Percentiles rank a stretch among this genome's conserved stretches.
These are phyloP conservation scores for Botryosphaeria dothidea DNA, from an alignment of 2,329 filamentous ascomycete species.

Conservation along the genomic window DNA sequence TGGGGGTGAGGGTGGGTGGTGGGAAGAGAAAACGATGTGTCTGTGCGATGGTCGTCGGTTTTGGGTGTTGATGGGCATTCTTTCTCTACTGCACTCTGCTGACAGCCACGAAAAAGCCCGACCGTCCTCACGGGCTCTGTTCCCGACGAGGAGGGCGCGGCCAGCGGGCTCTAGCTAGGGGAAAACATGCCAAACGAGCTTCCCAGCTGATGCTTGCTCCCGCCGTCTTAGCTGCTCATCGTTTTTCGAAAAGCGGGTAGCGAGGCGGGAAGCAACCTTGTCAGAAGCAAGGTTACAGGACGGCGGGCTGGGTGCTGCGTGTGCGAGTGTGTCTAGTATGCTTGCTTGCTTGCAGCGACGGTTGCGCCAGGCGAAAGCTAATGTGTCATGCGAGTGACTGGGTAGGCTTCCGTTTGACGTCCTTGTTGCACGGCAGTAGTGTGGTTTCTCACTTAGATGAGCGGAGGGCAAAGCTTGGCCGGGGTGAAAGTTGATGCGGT, in stretches of 20 bases:
- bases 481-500: slow-evolving; percentile 1
- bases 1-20: background rate
- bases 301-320: background rate
- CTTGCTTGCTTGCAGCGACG: slow-evolving; percentile 9
- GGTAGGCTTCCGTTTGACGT: slow-evolving; percentile 3
- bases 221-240: slow-evolving; percentile 8
- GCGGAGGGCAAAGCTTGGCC: background rate
- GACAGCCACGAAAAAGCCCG: background rate
- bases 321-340: slow-evolving; percentile 11
- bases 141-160: background rate
- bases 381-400: slow-evolving; percentile 14
- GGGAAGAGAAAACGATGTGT: background rate
- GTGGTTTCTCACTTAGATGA: background rate
- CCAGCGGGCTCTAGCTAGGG: slow-evolving; percentile 1
- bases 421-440: slow-evolving; percentile 10
- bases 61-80: background rate
- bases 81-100: background rate
- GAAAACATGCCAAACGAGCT: background rate
- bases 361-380: background rate
- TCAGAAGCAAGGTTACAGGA: background rate
- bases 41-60: background rate
- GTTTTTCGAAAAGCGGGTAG: slow-evolving; percentile 15
- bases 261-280: slow-evolving; percentile 16
- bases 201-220: background rate
- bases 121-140: background rate